Evolutionary conservation across 176 grass and related monocot genomes (phyloP).

Genomic region (Aegilops umbellulata): DNA sequence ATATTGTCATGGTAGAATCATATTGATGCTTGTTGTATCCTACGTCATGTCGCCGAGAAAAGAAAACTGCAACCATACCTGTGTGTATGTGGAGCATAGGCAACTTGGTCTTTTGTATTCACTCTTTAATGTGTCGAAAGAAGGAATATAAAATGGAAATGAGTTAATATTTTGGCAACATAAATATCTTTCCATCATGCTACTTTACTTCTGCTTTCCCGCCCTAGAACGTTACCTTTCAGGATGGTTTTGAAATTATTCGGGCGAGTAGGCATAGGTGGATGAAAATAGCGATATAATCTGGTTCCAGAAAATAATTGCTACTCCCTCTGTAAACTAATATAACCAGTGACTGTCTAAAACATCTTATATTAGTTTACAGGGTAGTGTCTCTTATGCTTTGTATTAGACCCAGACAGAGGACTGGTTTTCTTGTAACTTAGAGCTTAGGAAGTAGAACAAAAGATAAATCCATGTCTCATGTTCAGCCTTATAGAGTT

Average conservation of each 20-base stretch:
- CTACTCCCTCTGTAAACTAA: no score
- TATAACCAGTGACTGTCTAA: no score
- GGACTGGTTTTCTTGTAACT: background rate
- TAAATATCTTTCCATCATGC: background rate
- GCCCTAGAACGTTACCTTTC: background rate
- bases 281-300: background rate
- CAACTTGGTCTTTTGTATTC: background rate
- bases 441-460: background rate
- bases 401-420: background rate
- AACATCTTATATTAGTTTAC: no score
- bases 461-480: background rate
- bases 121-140: background rate
- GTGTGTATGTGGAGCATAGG: background rate
- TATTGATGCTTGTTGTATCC: background rate
- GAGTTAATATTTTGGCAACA: background rate
- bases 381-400: background rate
- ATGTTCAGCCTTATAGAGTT: slow-evolving; percentile 1
- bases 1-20: background rate
- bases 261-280: background rate
- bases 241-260: background rate
- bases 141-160: background rate
- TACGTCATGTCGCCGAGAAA: background rate
- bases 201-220: background rate
- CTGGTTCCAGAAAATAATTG: background rate
- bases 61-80: background rate